phyloP scores from a whole-genome alignment of 2,329 filamentous ascomycete species.

The Ophiostoma ips region DNA sequence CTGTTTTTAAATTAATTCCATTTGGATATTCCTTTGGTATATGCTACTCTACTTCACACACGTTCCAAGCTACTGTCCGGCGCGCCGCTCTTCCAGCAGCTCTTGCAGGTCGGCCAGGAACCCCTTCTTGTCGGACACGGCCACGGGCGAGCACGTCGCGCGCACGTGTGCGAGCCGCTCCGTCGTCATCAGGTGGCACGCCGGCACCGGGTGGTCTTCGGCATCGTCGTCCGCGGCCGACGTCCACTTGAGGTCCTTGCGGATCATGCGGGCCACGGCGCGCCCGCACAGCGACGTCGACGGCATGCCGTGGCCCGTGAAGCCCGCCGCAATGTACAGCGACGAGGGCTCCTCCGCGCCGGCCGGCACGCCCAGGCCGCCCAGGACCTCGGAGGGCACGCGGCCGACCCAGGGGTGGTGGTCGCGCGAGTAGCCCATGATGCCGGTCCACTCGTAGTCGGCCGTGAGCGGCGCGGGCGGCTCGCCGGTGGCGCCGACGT shows the following conservation, averaged over 20 bases:
- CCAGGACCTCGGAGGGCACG: conserved; percentile 33
- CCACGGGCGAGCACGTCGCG: conserved; percentile 2
- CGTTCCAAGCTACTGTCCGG: not conserved
- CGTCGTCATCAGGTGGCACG: conserved; percentile 5
- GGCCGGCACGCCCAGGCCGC: not conserved
- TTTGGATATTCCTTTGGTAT: too few species aligned
- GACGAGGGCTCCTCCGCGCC: not conserved
- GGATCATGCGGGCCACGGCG: conserved; percentile 47
- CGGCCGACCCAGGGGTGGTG: conserved; percentile 55
- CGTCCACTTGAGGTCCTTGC: conserved; percentile 13
- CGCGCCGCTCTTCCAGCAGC: not conserved
- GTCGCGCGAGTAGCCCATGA: conserved; percentile 65
- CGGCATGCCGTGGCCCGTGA: conserved; percentile 67
- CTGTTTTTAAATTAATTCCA: too few species aligned
- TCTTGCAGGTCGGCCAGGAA: conserved; percentile 7
- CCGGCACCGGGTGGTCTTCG: conserved; percentile 9
- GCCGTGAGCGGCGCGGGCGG: conserved; percentile 27
- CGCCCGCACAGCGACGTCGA: conserved; percentile 53
- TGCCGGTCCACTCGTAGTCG: conserved; percentile 60
- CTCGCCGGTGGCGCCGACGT: conserved; percentile 20
- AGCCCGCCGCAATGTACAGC: conserved; percentile 51
- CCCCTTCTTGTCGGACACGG: conserved; percentile 3
- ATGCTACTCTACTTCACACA: too few species aligned
- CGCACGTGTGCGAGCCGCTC: conserved; percentile 8
- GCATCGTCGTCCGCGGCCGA: conserved; percentile 19